Base-by-base conservation (phyloP, 768 basidiomycete species). In the Termitomyces sp. region DNA sequence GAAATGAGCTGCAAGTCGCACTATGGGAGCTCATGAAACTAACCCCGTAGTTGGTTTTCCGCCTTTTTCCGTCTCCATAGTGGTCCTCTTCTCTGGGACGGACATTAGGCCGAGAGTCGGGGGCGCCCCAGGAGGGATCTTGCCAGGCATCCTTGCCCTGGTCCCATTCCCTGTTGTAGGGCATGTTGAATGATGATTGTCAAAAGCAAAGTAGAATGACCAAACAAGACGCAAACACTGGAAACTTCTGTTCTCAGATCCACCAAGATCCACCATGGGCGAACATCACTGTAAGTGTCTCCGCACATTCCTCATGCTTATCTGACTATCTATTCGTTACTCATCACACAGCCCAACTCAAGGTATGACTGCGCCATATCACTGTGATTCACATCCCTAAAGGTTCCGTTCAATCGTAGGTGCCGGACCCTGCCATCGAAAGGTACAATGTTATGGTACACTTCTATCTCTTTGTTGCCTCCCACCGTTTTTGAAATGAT, bases 141-240 rank as follows among this genome's bases (percentile, higher is more conserved):
- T 72, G 66, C 83, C 84, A 86, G 47, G 70, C 32, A 46, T 85
- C 82, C 72, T 91, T 92, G 52, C 89, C 91, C 71, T 81, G 82
- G 75, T 92, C 90, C 91, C 92, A 93, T 78, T 93, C 90, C 62
- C 92, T 85, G 73, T 88, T 88, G 73, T 87, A 83, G 50, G 87
- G 79, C 89, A 91, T 89, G 71, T 47, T 57, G 47, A 59, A 60
- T 61, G 64, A 69, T 67, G 66, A 70, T 69, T 56, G 65, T 66
- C 69, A 70, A 66, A 63, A 54, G 65, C 62, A 76, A 77, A 75
- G 73, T 76, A 69, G 51, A n/a, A 24, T 54, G 63, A 40, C 72
- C 67, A 76, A 76, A 75, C 68, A 74, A 74, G 62, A 49, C 62
- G 59, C 65, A 59, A 59, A 63, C 65, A 59, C 55, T 62, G 55